These are phyloP conservation scores for Fusarium chlamydosporum DNA, from an alignment of 2,329 filamentous ascomycete genomes.

Conservation along the genomic window DNA sequence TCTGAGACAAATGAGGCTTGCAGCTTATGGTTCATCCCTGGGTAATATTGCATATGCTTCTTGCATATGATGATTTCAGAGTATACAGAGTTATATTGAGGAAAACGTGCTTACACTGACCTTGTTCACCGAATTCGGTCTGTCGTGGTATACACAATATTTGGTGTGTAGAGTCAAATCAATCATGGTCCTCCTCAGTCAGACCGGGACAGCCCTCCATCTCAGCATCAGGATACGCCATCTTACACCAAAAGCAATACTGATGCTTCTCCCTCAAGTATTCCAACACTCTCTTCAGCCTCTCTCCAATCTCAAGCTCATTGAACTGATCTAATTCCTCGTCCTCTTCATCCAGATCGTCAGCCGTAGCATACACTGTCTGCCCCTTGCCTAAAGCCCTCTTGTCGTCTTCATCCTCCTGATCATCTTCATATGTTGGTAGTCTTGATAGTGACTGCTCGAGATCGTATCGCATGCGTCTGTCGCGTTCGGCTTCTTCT, in stretches of 20 bases:
- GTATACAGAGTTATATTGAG: neutral
- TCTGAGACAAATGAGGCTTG: slow-evolving; percentile 1
- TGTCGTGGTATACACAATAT: neutral
- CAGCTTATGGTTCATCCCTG: neutral
- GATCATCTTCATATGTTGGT: slow-evolving; percentile 76
- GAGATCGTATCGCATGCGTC: slow-evolving; percentile 74
- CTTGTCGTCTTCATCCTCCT: slow-evolving; percentile 80
- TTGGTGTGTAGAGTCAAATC: neutral
- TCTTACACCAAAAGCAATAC: slow-evolving; percentile 99
- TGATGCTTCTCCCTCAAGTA: slow-evolving; percentile 78
- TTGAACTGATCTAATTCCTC: slow-evolving; percentile 85
- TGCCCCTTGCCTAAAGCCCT: slow-evolving; percentile 73
- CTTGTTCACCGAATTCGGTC: neutral
- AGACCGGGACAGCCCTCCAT: slow-evolving; percentile 93
- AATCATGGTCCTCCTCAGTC: slow-evolving; percentile 85
- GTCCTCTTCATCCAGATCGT: slow-evolving; percentile 83
- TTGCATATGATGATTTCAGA: neutral
- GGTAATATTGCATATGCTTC: neutral
- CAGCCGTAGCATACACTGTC: slow-evolving; percentile 70
- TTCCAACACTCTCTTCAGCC: slow-evolving; percentile 74
- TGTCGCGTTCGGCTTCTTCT: slow-evolving; percentile 77
- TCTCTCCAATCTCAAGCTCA: slow-evolving; percentile 74
- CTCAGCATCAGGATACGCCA: slow-evolving; percentile 76
- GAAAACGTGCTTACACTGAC: neutral
- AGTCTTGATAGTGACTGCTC: slow-evolving; percentile 74